Base-by-base conservation (phyloP, 495 filamentous ascomycete species). In the Neurospora cerealis region DNA sequence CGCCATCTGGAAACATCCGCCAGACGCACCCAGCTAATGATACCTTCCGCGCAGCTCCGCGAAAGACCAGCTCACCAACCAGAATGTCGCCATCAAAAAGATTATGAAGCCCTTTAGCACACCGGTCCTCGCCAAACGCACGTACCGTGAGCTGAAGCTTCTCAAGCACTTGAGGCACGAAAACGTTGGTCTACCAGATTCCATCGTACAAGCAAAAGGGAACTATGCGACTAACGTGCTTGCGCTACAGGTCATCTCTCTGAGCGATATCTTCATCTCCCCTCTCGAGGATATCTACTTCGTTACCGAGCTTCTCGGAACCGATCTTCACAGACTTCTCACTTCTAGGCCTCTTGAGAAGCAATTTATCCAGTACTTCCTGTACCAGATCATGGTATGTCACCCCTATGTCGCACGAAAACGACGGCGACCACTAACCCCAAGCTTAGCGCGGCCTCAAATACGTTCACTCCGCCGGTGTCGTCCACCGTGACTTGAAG, bases 81-180 rank as follows among this genome's bases (percentile, higher is more conserved):
- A 97, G 81, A 93, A 93, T 80, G 96, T 99, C 73, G 96, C 96
- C 39, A 94, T 99, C 78, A 99, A 99, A 89, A 99, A 99, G 87
- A 99, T 99, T 80, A 98, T 99, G 96, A 99, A 99, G 87, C 96
- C 96, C 8, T 99, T 99, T 85, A 97, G 94, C 87, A 99, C 96
- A 13, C 96, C 96, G 7, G 96, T 99, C 62, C 85, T 99, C 48
- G 96, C 96, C 28, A 99, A 99, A 87, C 87, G 96, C 79, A 99
- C 96, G 36, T 99, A 99, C 80, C 92, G 96, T 73, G 96, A 99
- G 80, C 86, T 99, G 83, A 99, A 99, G 87, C 88, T 99, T 72
- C 85, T 99, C 78, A 99, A 99, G 85, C 96, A 99, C 80, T 85
- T 99, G 62, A 92, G 90, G 78, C 96, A 99, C 81, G 96, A 99